Percentiles rank a stretch among this genome's conserved stretches.
These are phyloP conservation scores for Diutina ranongensis DNA, from an alignment of 1,139 yeast genomes.

Conservation along the genomic window DNA sequence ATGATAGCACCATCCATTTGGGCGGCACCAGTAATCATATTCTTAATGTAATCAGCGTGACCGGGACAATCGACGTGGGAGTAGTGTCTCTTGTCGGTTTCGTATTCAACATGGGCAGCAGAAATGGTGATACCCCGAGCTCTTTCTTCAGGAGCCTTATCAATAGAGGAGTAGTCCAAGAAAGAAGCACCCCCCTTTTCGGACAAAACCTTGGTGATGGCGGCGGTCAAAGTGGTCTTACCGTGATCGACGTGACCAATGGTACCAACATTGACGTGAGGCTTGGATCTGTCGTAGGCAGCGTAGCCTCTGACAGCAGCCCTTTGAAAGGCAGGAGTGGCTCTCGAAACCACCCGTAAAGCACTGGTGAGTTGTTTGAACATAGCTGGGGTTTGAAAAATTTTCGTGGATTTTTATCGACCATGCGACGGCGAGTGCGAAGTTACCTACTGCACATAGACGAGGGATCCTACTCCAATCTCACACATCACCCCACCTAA, in stretches of 20 bases:
- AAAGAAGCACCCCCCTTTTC: slow-evolving; percentile 85
- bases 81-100: slow-evolving; percentile 85
- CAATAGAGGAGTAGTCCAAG: slow-evolving; percentile 88
- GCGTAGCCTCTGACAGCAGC: slow-evolving; percentile 40
- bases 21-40: slow-evolving; percentile 99
- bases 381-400: slow-evolving; percentile 10
- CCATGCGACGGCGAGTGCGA: too few species aligned
- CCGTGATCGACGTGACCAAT: slow-evolving; percentile 95
- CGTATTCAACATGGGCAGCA: slow-evolving; percentile 95
- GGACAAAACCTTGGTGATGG: slow-evolving; percentile 91
- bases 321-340: slow-evolving; percentile 10
- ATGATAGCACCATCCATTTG: slow-evolving; percentile 99
- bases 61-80: slow-evolving; percentile 60
- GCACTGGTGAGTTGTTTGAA: slow-evolving; percentile 14
- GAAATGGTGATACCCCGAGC: slow-evolving; percentile 99
- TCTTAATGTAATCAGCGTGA: slow-evolving; percentile 97
- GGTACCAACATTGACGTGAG: slow-evolving; percentile 94
- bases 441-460: too few species aligned
- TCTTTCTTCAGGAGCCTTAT: slow-evolving; percentile 98
- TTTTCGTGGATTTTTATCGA: neutral
- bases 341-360: slow-evolving; percentile 13
- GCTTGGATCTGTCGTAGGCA: slow-evolving; percentile 81
- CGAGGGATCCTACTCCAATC: too few species aligned
- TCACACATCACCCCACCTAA: too few species aligned
- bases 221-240: slow-evolving; percentile 95